These are phyloP conservation scores for Scheffersomyces coipomensis DNA, from an alignment of 805 yeast genomes.

Conservation along the genomic window DNA sequence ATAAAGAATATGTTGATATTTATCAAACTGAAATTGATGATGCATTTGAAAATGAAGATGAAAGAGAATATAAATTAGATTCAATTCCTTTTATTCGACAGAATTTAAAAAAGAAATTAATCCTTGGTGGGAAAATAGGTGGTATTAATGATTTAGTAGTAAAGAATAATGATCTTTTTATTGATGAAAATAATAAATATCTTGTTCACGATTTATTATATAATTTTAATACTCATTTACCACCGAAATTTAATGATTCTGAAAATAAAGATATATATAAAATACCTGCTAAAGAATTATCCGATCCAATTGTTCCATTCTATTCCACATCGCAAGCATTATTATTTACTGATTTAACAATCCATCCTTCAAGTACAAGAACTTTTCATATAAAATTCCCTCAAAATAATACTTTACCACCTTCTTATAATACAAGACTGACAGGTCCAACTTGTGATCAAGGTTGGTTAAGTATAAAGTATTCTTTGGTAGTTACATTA, in stretches of 20 bases:
- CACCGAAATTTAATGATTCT: background rate
- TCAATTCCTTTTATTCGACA: conserved; percentile 21
- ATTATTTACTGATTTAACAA: conserved; percentile 29
- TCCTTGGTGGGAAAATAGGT: conserved; percentile 33
- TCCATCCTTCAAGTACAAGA: conserved; percentile 16
- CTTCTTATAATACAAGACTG: conserved; percentile 40
- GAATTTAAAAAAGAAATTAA: conserved; percentile 14
- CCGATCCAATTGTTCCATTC: conserved; percentile 35
- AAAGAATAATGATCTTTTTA: conserved; percentile 11
- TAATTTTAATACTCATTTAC: conserved; percentile 24
- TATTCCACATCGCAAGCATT: conserved; percentile 39
- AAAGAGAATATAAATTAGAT: conserved; percentile 19
- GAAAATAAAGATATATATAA: conserved; percentile 2
- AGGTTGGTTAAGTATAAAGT: conserved; percentile 35
- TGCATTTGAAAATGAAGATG: conserved; percentile 18
- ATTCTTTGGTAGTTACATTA: conserved; percentile 35
- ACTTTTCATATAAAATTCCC: conserved; percentile 23
- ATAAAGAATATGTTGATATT: conserved; percentile 28
- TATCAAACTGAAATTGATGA: conserved; percentile 20
- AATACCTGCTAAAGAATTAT: conserved; percentile 21
- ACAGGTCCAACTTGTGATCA: conserved; percentile 39
- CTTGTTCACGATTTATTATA: conserved; percentile 35
- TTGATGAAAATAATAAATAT: conserved; percentile 16
- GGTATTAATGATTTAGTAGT: conserved; percentile 33
- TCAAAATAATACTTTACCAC: conserved; percentile 26